Base-by-base conservation (phyloP, 176 grass and related monocot species). In the Oryza meridionalis region DNA sequence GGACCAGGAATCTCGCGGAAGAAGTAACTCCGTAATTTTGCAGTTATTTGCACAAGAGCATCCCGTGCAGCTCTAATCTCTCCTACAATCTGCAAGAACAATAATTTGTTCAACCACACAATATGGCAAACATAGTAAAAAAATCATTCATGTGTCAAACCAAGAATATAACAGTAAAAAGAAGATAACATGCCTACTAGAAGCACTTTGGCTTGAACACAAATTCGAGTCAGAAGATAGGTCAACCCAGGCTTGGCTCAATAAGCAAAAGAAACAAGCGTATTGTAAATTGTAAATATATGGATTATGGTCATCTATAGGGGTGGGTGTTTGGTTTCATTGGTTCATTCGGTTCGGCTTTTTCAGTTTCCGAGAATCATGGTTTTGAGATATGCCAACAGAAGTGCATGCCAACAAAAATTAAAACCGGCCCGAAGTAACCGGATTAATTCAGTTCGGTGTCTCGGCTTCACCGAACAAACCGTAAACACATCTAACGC, bases 31-130 rank as follows among this genome's bases (percentile, higher is more conserved):
- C 88, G 88, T 84, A 99, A 66, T 72, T 94, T 99, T 44, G 77
- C 66, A 79, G 96, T 96, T 66, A 99, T 85, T 79, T 96, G 91
- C 67, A 96, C 58, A 24, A 99, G 91, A 78, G 96, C 96, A 89
- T 94, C 95, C 32, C 96, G 83, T 50, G 96, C 96, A 84, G 91
- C 91, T 92, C 89, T 92, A 84, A 99, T 96, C 73, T 95, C 96
- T 81, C 96, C 96, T 55, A 99, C 91, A 95, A 99, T 99, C 96
- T 99, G 77, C 66, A 85, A 86, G 32, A 70, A 76, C n/a, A 84
- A 84, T 31, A 65, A 47, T 37, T 26, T 29, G 7, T 9, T 65
- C 19, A 88, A 17, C 45, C 65, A 70, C 32, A 27, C 5, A 37
- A 37, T 37, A 76, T 45, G 33, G 33, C 15, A 53, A 83, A 71